Evolutionary conservation across 163 green algal species (phyloP), one percentile per base, ranked within the genome.

Genomic region (Smithsoniella earleae): DNA sequence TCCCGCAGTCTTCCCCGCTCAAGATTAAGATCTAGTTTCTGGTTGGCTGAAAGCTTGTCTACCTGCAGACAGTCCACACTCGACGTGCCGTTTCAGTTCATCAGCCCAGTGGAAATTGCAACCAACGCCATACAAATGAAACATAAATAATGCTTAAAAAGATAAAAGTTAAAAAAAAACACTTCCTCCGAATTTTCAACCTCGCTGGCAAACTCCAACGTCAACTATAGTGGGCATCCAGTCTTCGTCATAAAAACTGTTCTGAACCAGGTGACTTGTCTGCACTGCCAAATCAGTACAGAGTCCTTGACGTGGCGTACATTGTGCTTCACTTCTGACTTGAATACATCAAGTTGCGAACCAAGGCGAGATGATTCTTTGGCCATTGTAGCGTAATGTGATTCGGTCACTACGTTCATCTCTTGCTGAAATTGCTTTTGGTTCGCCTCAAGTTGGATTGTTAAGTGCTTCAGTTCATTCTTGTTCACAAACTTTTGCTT

Each of bases 21-120:
- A 30, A 69, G 20, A 13, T 69, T 69, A n/a, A 69, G 58, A 43
- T 69, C 58, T 16, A 69, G 58, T 13, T 69, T 69, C 58, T 69
- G 58, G 34, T 69, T 69, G n/a, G 58, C 58, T 40, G 58, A 45
- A 3, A 69, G 58, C 25, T 69, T 69, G 58, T 69, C 58, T 13
- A 69, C 58, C 58, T 69, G 52, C 30, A 65, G 43, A 54, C 16
- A 54, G n/a, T n/a, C n/a, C n/a, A n/a, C n/a, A n/a, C n/a, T n/a
- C n/a, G n/a, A n/a, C n/a, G n/a, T n/a, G n/a, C n/a, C n/a, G n/a
- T n/a, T n/a, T n/a, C n/a, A n/a, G n/a, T n/a, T n/a, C n/a, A n/a
- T n/a, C n/a, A n/a, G n/a, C n/a, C n/a, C n/a, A n/a, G n/a, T n/a
- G n/a, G n/a, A n/a, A n/a, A n/a, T n/a, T n/a, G n/a, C n/a, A n/a